These are phyloP conservation scores for Vigna hirtella DNA, from an alignment of 306 rosid genomes.

Conservation along the genomic window DNA sequence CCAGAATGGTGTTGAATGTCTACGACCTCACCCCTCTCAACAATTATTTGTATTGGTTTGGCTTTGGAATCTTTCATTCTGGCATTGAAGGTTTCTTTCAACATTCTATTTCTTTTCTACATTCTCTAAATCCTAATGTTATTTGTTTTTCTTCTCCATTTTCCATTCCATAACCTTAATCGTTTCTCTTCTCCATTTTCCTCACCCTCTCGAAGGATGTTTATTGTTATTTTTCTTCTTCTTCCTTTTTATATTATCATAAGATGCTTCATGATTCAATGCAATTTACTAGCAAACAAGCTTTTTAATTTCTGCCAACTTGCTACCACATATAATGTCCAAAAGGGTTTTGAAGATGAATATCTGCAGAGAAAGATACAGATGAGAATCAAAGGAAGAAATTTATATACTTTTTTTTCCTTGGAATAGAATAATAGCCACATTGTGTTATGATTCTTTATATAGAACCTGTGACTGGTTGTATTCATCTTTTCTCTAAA, in stretches of 20 bases:
- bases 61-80: conserved; percentile 90
- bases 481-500: neutral
- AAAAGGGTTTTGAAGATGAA: neutral
- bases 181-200: neutral
- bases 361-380: neutral
- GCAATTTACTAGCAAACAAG: neutral
- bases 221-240: neutral
- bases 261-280: neutral
- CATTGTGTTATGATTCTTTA: neutral
- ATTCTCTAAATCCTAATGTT: neutral
- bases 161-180: neutral
- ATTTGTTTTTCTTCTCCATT: neutral
- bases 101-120: neutral
- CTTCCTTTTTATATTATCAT: neutral
- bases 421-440: neutral
- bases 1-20: conserved; percentile 73
- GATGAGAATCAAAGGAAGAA: neutral
- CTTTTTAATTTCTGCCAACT: neutral
- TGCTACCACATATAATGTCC: neutral
- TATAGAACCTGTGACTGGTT: neutral
- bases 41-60: conserved; percentile 81
- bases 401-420: neutral
- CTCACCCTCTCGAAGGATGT: no score
- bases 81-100: conserved; percentile 80
- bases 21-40: conserved; percentile 91